phyloP scores from a whole-genome alignment of 2,329 filamentous ascomycete species.

The Gnomoniopsis sp. region DNA sequence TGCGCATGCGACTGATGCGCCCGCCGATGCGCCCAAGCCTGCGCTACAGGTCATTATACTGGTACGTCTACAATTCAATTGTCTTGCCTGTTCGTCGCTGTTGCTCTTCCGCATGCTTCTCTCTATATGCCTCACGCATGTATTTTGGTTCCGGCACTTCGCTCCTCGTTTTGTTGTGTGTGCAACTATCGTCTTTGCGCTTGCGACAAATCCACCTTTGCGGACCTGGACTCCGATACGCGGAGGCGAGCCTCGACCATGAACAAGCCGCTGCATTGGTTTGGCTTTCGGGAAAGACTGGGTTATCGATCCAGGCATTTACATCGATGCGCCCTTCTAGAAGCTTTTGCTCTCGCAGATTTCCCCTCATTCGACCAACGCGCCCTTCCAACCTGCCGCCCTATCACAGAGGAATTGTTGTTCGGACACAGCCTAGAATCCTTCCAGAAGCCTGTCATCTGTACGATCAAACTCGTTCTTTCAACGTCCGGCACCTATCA shows the following conservation, averaged over 20 bases:
- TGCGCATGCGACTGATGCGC: slow-evolving; percentile 2
- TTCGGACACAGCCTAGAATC: not conserved
- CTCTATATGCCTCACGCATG: too few species aligned
- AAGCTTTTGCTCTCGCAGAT: not conserved
- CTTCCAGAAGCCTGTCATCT: slow-evolving; percentile 3
- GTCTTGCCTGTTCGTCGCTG: slow-evolving; percentile 8
- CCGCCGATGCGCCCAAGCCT: slow-evolving; percentile 34
- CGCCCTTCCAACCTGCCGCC: not conserved
- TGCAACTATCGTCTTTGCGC: too few species aligned
- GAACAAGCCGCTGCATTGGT: not conserved
- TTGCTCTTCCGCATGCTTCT: not conserved
- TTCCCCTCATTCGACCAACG: not conserved
- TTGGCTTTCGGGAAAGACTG: not conserved
- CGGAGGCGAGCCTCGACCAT: not conserved
- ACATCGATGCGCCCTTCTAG: not conserved
- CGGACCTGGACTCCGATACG: too few species aligned
- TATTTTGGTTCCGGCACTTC: too few species aligned
- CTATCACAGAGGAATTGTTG: not conserved
- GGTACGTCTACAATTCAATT: slow-evolving; percentile 46
- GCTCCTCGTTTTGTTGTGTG: too few species aligned
- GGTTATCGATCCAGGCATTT: too few species aligned
- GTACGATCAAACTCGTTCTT: not conserved
- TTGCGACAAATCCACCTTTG: too few species aligned
- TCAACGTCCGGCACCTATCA: not conserved
- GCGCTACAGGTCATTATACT: slow-evolving; percentile 72